These are phyloP conservation scores for Phaeotremella skinneri DNA, from an alignment of 768 basidiomycete species.

Conservation along the genomic window DNA sequence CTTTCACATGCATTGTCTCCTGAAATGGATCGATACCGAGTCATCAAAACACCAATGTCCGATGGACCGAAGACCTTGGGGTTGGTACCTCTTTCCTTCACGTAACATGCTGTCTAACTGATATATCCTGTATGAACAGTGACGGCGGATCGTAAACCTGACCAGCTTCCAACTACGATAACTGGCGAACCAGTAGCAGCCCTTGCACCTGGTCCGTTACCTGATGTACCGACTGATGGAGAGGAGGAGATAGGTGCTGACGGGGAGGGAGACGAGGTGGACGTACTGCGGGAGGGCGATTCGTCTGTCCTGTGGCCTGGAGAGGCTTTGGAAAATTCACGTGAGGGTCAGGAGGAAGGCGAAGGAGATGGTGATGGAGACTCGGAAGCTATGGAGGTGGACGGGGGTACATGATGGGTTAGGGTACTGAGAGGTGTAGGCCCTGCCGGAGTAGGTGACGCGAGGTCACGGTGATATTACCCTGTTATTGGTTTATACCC, in stretches of 20 bases:
- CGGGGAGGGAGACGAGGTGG: slow-evolving; percentile 10
- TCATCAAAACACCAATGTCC: slow-evolving; percentile 94
- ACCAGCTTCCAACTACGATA: slow-evolving; percentile 39
- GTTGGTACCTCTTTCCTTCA: slow-evolving; percentile 54
- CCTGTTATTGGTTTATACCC: no score
- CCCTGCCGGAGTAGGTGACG: no score
- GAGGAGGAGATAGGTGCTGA: slow-evolving; percentile 20
- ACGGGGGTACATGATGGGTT: slow-evolving; percentile 7
- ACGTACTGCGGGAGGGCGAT: slow-evolving; percentile 8
- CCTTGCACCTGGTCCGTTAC: slow-evolving; percentile 37
- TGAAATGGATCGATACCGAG: slow-evolving; percentile 90
- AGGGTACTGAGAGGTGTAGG: no score
- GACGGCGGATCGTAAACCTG: slow-evolving; percentile 43
- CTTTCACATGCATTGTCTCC: slow-evolving; percentile 97
- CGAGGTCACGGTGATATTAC: no score
- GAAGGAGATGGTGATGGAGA: slow-evolving; percentile 8
- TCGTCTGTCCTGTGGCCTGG: slow-evolving; percentile 12
- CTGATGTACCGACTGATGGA: slow-evolving; percentile 1
- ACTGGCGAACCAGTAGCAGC: slow-evolving; percentile 33
- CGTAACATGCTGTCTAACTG: background rate
- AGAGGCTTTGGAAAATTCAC: background rate
- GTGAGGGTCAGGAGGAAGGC: no score
- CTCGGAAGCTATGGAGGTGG: slow-evolving; percentile 16
- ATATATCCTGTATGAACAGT: slow-evolving; percentile 14
- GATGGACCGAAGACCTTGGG: slow-evolving; percentile 94